Evolutionary conservation across 83 land plant genomes (phyloP).

Genomic region (Larix sibirica): DNA sequence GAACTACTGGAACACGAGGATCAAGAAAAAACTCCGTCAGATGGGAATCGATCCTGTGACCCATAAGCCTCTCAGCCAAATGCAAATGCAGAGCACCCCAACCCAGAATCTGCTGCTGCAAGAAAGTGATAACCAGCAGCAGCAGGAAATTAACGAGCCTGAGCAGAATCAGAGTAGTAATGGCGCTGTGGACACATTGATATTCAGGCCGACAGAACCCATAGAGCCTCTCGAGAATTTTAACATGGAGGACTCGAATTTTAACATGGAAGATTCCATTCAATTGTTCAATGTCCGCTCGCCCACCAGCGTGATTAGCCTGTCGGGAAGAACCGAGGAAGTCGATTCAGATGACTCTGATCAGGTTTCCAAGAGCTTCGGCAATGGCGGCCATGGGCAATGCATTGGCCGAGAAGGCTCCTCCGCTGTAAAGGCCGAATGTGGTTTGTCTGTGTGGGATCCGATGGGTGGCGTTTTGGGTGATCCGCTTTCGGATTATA

Average conservation of each 20-base stretch:
- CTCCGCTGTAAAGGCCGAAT: not conserved
- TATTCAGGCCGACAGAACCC: not conserved
- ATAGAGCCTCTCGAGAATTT: not conserved
- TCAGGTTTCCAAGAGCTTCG: not conserved
- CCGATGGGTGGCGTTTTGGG: slow-evolving; percentile 6
- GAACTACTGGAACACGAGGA: slow-evolving; percentile 3
- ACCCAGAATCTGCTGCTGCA: not conserved
- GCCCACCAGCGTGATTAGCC: not conserved
- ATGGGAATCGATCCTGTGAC: slow-evolving; percentile 10
- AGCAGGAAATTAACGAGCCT: too few relatives aligned
- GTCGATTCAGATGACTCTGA: not conserved
- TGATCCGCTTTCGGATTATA: too few relatives aligned
- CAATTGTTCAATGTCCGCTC: not conserved
- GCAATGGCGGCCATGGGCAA: not conserved
- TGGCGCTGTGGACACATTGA: not conserved
- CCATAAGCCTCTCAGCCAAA: not conserved
- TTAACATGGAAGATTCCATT: slow-evolving; percentile 3
- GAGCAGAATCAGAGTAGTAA: not conserved
- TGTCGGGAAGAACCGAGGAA: not conserved
- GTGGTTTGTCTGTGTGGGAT: not conserved
- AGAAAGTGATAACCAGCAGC: not conserved
- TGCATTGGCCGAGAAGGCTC: not conserved
- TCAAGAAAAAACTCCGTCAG: not conserved
- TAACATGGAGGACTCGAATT: not conserved
- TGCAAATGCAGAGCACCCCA: not conserved